Evolutionary conservation across 2,329 filamentous ascomycete genomes (phyloP).

Genomic region (Fusarium napiforme): DNA sequence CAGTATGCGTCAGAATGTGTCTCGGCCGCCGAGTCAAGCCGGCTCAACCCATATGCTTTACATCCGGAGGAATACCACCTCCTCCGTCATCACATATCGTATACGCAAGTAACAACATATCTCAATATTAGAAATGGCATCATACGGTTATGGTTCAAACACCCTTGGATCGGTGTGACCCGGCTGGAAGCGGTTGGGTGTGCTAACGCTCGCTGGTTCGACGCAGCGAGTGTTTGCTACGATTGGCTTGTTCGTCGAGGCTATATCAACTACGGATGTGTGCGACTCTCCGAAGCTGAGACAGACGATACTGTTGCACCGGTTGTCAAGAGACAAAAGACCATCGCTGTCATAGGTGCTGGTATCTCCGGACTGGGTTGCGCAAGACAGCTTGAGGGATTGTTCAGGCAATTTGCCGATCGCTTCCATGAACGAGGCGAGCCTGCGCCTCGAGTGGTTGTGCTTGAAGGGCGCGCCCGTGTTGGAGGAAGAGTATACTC

Average conservation of each 20-base stretch:
- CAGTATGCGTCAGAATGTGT: slow-evolving; percentile 95
- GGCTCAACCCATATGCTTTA: slow-evolving; percentile 88
- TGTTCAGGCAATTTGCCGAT: slow-evolving; percentile 83
- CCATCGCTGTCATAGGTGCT: slow-evolving; percentile 87
- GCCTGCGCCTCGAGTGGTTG: slow-evolving; percentile 76
- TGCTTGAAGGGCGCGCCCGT: slow-evolving; percentile 87
- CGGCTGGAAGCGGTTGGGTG: slow-evolving; percentile 90
- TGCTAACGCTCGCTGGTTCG: slow-evolving; percentile 88
- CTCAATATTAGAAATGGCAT: slow-evolving; percentile 97
- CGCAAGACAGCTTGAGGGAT: slow-evolving; percentile 87
- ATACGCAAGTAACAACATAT: slow-evolving; percentile 92
- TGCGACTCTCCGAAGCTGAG: slow-evolving; percentile 67
- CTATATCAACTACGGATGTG: slow-evolving; percentile 96
- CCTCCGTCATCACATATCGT: slow-evolving; percentile 83
- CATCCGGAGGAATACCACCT: slow-evolving; percentile 86
- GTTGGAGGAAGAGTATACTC: slow-evolving; percentile 96
- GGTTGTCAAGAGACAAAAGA: slow-evolving; percentile 67
- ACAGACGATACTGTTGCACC: slow-evolving; percentile 52
- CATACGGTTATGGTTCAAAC: slow-evolving; percentile 86
- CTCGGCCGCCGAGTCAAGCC: slow-evolving; percentile 86
- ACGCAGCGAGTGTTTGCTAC: slow-evolving; percentile 86
- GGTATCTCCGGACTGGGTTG: slow-evolving; percentile 95
- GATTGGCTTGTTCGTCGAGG: slow-evolving; percentile 91
- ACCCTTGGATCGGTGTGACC: slow-evolving; percentile 84
- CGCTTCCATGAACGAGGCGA: slow-evolving; percentile 73